These are phyloP conservation scores for Citrus unshiu DNA, from an alignment of 345 rosid species.

Conservation along the genomic window DNA sequence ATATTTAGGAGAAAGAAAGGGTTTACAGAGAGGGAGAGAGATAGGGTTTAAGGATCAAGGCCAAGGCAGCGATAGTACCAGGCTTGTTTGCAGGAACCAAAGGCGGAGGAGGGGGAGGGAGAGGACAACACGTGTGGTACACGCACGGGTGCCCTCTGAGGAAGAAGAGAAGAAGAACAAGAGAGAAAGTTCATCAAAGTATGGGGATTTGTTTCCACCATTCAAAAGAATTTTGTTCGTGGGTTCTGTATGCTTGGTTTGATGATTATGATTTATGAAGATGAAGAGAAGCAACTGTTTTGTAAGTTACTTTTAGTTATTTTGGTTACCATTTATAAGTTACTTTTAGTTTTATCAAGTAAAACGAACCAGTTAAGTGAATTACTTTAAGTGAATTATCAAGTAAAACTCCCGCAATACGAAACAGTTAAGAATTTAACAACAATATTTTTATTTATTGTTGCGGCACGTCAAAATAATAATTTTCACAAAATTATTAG, in stretches of 20 bases:
- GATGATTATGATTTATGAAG: background rate
- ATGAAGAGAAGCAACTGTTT: background rate
- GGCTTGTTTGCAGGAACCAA: slow-evolving; percentile 41
- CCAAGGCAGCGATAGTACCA: slow-evolving; percentile 24
- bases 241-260: background rate
- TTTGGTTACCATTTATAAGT: no score
- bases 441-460: no score
- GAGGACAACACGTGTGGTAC: slow-evolving; percentile 10
- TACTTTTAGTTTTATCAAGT: no score
- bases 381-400: no score
- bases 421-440: no score
- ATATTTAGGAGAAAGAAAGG: background rate
- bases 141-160: slow-evolving; percentile 5
- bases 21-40: background rate
- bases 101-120: slow-evolving; percentile 39
- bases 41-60: background rate
- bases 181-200: slow-evolving; percentile 8
- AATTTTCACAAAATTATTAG: no score
- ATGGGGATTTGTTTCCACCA: slow-evolving; percentile 5
- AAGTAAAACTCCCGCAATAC: no score
- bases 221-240: slow-evolving; percentile 6
- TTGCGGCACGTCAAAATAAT: no score
- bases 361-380: no score
- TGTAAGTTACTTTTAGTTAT: no score
- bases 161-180: background rate